Conservation (phyloP, 169 alveolate genomes). For the Cryptosporidium canis region DNA sequence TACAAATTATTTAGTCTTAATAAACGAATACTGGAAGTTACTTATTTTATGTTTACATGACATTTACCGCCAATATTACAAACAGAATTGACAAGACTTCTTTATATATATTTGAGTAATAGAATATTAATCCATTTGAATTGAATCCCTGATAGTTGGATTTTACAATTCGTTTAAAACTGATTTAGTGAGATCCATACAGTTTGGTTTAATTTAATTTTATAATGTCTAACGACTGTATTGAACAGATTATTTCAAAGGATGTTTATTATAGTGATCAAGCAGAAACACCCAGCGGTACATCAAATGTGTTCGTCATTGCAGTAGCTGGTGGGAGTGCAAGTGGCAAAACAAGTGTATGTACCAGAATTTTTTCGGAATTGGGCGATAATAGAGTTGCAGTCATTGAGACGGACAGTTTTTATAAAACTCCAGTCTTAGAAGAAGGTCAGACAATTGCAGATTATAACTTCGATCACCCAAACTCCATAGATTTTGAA, state of each 20-base stretch:
- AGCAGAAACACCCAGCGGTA: neutral
- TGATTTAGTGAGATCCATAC: neutral
- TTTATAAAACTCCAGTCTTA: constrained; percentile 79
- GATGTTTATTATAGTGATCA: neutral
- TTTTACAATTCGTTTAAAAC: neutral
- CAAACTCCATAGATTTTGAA: constrained; percentile 85
- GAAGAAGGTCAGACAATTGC: constrained; percentile 78
- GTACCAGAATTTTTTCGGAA: constrained; percentile 71
- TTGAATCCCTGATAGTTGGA: too few relatives aligned
- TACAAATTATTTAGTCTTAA: neutral
- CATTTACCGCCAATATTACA: neutral
- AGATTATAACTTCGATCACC: constrained; percentile 86
- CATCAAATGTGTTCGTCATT: constrained; percentile 70
- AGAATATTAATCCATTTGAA: neutral
- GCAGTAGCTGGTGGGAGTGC: constrained; percentile 88
- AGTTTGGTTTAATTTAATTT: neutral
- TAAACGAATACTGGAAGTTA: neutral
- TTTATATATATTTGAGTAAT: neutral
- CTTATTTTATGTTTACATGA: neutral
- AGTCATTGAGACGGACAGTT: constrained; percentile 78
- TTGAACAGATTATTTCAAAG: neutral
- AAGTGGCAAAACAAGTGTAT: constrained; percentile 84
- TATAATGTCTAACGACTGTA: neutral
- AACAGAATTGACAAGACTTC: neutral
- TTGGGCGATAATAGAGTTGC: constrained; percentile 74